phyloP scores from a whole-genome alignment of 768 basidiomycete species.

The Calocybe cyanea region DNA sequence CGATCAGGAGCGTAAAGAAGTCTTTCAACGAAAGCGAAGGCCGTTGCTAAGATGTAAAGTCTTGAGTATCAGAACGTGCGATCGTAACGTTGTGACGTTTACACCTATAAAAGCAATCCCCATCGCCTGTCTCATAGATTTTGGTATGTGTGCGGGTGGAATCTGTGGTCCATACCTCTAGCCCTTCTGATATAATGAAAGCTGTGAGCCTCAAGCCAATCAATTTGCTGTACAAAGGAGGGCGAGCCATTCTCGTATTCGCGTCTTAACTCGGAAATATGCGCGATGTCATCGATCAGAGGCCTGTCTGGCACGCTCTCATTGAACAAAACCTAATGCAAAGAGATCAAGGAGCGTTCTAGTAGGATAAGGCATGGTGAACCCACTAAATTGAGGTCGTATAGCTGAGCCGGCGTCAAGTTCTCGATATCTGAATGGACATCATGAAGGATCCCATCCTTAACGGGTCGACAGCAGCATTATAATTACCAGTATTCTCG shows the following conservation, averaged over 20 bases:
- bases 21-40: conserved; percentile 77
- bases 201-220: conserved; percentile 59
- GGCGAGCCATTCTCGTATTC: conserved; percentile 65
- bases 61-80: background rate
- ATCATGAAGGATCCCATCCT: background rate
- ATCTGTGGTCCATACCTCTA: conserved; percentile 44
- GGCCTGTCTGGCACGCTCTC: conserved; percentile 41
- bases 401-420: conserved; percentile 13
- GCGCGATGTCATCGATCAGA: conserved; percentile 50
- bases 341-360: background rate
- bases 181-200: conserved; percentile 67
- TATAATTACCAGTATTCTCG: conserved; percentile 5
- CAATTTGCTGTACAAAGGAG: conserved; percentile 70
- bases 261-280: conserved; percentile 50
- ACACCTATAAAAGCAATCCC: conserved; percentile 94
- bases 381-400: conserved; percentile 24
- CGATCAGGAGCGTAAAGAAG: conserved; percentile 48
- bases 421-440: conserved; percentile 2
- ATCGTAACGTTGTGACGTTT: conserved; percentile 16
- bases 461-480: background rate
- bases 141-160: background rate
- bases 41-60: conserved; percentile 52
- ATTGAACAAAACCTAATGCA: conserved; percentile 20
- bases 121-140: conserved; percentile 54
- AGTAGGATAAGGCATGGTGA: background rate